Evolutionary conservation across 2,329 filamentous ascomycete species (phyloP), one percentile per base, ranked within the genome.

Genomic region (Penicillium olsonii): DNA sequence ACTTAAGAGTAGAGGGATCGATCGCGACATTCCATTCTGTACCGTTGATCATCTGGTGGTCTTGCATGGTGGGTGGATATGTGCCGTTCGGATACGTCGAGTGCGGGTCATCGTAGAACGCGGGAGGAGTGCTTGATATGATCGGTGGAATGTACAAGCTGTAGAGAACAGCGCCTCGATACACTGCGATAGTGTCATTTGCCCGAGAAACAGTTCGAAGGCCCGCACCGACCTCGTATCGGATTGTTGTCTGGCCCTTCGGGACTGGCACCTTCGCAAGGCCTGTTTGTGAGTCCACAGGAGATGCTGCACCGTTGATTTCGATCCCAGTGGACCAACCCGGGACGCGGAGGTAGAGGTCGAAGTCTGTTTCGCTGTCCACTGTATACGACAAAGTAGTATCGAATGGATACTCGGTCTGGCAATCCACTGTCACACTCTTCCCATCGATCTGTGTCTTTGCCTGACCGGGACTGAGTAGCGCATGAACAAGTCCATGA

Each of bases 391-490:
- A 54, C 2, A 79, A 61, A 3, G 52, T 53, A 40, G 73, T 61
- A 10, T 56, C 52, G 56, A 80, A 79, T 0, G 76, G 80, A 60
- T 83, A 83, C 42, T 70, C 68, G 0, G 80, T 83, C 19, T 73
- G 63, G 56, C 76, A 78, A 10, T 59, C 57, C 10, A 82, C 67
- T 1, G 60, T 69, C 8, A 81, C 73, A 15, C 68, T 53, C 35
- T 59, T 63, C 14, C 66, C 64, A 3, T 53, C 55, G 9, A 79
- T 61, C 5, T 59, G 67, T 3, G 76, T 75, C 3, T 61, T 65
- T 6, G 78, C 71, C 0, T 59, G 67, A 3, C 69, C 71, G 1
- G 81, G 79, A 7, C 73, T 67, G 3, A 84, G 74, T 2, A 83
- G 64, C 0, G 72, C 72, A 59, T 84, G 80, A 1, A 72, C 76